Conservation (phyloP, 257 asterid species). For the Solanum arcanum region DNA sequence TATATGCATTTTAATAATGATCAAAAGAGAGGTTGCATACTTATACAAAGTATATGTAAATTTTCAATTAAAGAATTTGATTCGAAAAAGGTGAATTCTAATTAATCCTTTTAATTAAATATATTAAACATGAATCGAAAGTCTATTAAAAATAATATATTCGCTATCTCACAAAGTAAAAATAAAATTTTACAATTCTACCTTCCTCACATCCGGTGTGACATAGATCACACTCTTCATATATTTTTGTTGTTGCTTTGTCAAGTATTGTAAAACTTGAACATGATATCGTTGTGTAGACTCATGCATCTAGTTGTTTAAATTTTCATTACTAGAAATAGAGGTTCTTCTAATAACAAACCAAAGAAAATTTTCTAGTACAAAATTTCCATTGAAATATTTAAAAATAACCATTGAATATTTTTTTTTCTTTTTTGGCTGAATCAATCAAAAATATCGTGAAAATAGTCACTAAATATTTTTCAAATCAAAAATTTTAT, state of each 20-base stretch:
- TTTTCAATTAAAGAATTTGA: neutral
- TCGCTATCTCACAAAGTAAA: too few relatives aligned
- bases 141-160: too few relatives aligned
- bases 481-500: too few relatives aligned
- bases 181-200: neutral
- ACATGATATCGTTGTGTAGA: neutral
- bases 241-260: too few relatives aligned
- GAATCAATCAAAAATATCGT: neutral
- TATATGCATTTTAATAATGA: neutral
- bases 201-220: too few relatives aligned
- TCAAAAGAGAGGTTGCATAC: neutral
- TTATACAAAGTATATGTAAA: too few relatives aligned
- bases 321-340: too few relatives aligned
- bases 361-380: too few relatives aligned
- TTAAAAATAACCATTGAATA: too few relatives aligned
- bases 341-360: neutral
- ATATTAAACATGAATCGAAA: neutral
- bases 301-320: neutral
- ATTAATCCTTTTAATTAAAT: too few relatives aligned
- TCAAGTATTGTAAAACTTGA: neutral
- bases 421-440: too few relatives aligned
- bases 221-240: neutral
- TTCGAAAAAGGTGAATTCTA: neutral
- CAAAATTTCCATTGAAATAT: neutral
- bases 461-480: neutral